Evolutionary conservation across 2,329 filamentous ascomycete species (phyloP), one percentile per base, ranked within the genome.

Genomic region (Aureobasidium pullulans): DNA sequence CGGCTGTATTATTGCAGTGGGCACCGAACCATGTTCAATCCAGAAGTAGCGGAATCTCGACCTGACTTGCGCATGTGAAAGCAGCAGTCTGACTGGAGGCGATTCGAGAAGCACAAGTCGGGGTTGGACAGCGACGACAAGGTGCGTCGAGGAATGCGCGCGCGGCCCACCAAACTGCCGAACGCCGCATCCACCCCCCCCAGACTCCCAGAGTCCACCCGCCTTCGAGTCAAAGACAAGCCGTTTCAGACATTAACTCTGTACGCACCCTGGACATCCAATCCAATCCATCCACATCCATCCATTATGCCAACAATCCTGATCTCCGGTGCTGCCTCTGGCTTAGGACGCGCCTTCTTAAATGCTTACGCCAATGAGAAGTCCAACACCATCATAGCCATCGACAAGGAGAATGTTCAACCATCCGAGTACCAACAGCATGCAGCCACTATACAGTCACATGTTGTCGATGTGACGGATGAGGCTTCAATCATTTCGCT

Each of bases 311-410:
- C 59, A 31, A 65, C 65, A 7, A 67, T 75, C 13, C 57, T 75
- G 31, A 66, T 75, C 31, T 68, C 72, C 6, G 73, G 73, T 32
- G 72, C 73, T 2, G 71, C 72, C 32, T 71, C 66, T 59, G 73
- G 73, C n/a, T 63, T 75, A 16, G 73, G 73, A 19, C 66, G 66
- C 3, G 70, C 68, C 16, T 74, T 75, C 53, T 42, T 73, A 36
- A 46, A 65, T 15, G 62, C 65, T 6, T 73, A 71, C 46, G 49
- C 49, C 1, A 32, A 53, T 8, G 63, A 66, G 3, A 29, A 52
- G 13, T 40, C 62, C n/a, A 69, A 65, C 19, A 59, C 49, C 2
- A 64, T 73, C 56, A 62, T 72, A 52, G 70, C 70, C n/a, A 63
- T 72, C 42, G 71, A 74, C 60, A 62, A 61, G 29, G 40, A 65